Conservation (phyloP, 169 alveolate species). For the Plasmodium chabaudi region DNA sequence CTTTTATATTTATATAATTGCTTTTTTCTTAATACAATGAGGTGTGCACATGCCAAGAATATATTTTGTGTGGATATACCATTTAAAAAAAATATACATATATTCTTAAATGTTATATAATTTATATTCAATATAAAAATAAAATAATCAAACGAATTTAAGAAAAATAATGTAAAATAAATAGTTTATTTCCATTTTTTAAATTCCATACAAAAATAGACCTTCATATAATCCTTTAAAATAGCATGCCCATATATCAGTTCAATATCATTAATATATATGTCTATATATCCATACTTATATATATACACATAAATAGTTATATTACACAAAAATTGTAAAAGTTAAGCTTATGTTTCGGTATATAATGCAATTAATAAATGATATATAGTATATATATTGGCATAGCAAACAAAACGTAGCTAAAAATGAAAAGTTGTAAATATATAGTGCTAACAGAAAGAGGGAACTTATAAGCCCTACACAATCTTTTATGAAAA, state of each 20-base stretch:
- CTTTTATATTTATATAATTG: constrained; percentile 11
- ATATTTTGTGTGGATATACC: constrained; percentile 24
- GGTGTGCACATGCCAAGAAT: constrained; percentile 40
- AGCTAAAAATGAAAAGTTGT: neutral
- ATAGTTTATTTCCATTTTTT: constrained; percentile 1
- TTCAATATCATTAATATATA: neutral
- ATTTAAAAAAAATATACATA: constrained; percentile 9
- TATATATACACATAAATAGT: neutral
- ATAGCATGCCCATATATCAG: neutral
- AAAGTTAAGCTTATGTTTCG: neutral
- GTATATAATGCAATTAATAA: too few species aligned
- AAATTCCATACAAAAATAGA: constrained; percentile 34
- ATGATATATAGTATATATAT: too few species aligned
- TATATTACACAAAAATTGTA: constrained; percentile 2
- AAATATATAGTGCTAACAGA: neutral
- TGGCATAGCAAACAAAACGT: neutral
- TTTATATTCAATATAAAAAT: neutral
- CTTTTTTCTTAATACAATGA: constrained; percentile 19
- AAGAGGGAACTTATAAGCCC: too few species aligned
- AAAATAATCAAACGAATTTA: constrained; percentile 8
- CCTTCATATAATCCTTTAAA: neutral
- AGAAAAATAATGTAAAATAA: constrained; percentile 1
- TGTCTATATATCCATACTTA: neutral
- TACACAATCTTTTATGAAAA: too few species aligned
- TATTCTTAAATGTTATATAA: neutral